A percentile compares a stretch with the other conserved stretches of the same genome.
Evolutionary conservation across 805 yeast genomes (phyloP).

Genomic region (Tetrapisispora nanseiensis): DNA sequence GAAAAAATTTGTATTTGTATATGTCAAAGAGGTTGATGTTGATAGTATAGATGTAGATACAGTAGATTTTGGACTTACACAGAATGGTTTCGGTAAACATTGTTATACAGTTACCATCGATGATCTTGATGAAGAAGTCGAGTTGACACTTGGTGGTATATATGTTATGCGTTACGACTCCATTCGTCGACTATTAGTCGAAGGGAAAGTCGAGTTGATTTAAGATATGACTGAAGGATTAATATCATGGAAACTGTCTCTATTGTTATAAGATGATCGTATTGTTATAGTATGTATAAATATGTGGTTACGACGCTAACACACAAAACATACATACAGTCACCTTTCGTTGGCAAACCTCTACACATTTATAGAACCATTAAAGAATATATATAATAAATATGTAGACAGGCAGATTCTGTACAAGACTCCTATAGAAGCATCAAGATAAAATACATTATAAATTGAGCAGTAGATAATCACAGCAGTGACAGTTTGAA

Average conservation of each 20-base stretch:
- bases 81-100: slow-evolving; percentile 26
- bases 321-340: too few species aligned
- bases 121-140: slow-evolving; percentile 42
- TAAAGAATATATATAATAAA: too few species aligned
- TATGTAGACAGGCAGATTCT: too few species aligned
- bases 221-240: slow-evolving; percentile 9
- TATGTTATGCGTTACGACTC: slow-evolving; percentile 65
- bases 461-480: too few species aligned
- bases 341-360: too few species aligned
- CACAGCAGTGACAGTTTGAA: too few species aligned
- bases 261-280: too few species aligned
- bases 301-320: too few species aligned
- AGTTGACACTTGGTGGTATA: slow-evolving; percentile 51
- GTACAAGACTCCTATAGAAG: too few species aligned
- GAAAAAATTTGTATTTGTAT: slow-evolving; percentile 66
- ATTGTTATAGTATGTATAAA: too few species aligned
- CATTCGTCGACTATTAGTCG: slow-evolving; percentile 32
- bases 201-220: slow-evolving; percentile 36
- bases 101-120: slow-evolving; percentile 35
- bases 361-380: too few species aligned
- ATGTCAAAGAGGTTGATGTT: slow-evolving; percentile 14
- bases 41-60: slow-evolving; percentile 4
- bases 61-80: slow-evolving; percentile 32
- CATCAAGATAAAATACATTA: too few species aligned
- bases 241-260: neutral